Evolutionary conservation across 2,329 filamentous ascomycete species (phyloP).

Genomic region (Sodiomyces alkalinus): DNA sequence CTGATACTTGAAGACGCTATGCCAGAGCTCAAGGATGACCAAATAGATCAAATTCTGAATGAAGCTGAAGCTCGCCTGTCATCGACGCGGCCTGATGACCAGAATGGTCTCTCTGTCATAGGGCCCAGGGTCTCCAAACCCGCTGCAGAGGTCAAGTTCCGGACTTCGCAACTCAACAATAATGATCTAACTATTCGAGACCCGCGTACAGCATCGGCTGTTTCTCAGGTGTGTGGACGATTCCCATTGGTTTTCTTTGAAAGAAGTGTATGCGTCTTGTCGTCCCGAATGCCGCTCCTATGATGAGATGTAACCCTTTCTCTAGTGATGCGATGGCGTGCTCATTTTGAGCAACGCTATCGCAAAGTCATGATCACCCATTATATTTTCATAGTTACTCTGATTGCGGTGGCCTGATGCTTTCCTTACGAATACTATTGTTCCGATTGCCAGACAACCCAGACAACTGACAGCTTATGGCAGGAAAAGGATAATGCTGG

Average conservation of each 20-base stretch:
- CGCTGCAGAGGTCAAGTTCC: not conserved
- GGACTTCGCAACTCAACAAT: no score
- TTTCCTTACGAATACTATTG: constrained; percentile 3
- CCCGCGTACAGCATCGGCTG: no score
- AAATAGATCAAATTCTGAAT: constrained; percentile 6
- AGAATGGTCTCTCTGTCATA: no score
- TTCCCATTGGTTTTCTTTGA: not conserved
- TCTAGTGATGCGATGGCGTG: constrained; percentile 14
- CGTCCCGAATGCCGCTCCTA: constrained; percentile 4
- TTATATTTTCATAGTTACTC: constrained; percentile 57
- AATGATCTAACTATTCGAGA: no score
- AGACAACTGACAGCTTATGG: not conserved
- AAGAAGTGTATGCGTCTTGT: not conserved
- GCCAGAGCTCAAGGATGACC: constrained; percentile 8
- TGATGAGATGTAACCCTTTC: constrained; percentile 25
- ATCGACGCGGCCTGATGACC: constrained; percentile 2
- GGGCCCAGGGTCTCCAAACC: constrained; percentile 3
- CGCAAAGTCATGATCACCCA: constrained; percentile 41
- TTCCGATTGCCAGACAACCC: not conserved
- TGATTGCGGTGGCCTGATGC: constrained; percentile 28
- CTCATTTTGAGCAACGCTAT: constrained; percentile 23
- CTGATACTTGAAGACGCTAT: no score
- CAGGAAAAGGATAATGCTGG: constrained; percentile 47
- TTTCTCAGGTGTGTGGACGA: no score
- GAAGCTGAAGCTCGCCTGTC: constrained; percentile 7